Evolutionary conservation across 75 land plant genomes (phyloP), one percentile per base, ranked within the genome.

Genomic region (Picea sitchensis): DNA sequence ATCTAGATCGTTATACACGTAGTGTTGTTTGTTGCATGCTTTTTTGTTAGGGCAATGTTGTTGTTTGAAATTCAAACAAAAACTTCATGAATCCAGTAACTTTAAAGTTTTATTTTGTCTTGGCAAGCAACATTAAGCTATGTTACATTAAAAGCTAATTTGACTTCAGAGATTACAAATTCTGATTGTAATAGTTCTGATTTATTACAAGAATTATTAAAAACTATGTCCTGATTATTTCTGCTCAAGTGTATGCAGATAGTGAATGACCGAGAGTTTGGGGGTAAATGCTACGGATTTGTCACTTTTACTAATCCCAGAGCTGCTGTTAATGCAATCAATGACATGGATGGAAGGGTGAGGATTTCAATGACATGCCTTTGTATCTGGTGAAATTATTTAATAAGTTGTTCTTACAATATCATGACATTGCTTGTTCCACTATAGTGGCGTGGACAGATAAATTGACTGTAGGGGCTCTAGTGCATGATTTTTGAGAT

Each of bases 281-380:
- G 99, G 14, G 94, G 92, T 21, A 92, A 94, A 63, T 96, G 99
- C 82, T 96, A 92, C 84, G 99, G 92, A 2, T 96, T 96, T 90
- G 90, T 96, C 58, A 96, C 99, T 13, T 96, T 92, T 80, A 88
- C 85, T n/a, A 94, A 94, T 82, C 95, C 97, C 78, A 81, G 96
- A 36, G 84, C 98, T 15, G 99, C 98, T 54, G 58, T 84, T 57
- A 82, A 88, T 87, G 99, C 99, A 51, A 96, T 96, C 58, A 81
- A 69, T 59, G 93, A 90, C 38, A 96, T 96, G 99, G 80, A 96
- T 88, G 97, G 97, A 23, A 84, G 82, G 92, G 96, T 94, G 83
- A 41, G 84, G 58, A 54, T 60, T 41, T 73, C 12, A 18, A 32
- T 21, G 6, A 9, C 60, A 7, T 68, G 77, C 41, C 6, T 38